These are phyloP conservation scores for Pestalotiopsis sp. DNA, from an alignment of 2,329 filamentous ascomycete species.

Conservation along the genomic window DNA sequence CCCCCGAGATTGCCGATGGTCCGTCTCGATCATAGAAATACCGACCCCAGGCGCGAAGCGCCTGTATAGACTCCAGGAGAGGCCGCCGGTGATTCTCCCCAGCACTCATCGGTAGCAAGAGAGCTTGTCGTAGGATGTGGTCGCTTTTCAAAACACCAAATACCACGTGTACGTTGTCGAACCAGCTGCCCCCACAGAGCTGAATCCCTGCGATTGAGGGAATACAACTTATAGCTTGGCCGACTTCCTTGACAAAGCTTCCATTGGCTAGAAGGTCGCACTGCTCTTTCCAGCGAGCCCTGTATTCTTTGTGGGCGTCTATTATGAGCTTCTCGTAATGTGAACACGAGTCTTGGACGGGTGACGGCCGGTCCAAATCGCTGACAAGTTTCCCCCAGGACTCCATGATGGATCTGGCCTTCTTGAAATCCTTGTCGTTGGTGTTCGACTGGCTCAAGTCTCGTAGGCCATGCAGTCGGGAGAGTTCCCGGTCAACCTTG, in stretches of 20 bases:
- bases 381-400: not conserved
- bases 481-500: not conserved
- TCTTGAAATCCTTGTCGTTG: slow-evolving; percentile 3
- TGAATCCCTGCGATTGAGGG: not conserved
- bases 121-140: not conserved
- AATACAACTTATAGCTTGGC: not conserved
- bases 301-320: not conserved
- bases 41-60: not conserved
- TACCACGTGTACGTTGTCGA: not conserved
- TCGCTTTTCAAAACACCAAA: slow-evolving; percentile 1
- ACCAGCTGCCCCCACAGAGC: not conserved
- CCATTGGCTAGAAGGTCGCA: not conserved
- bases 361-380: not conserved
- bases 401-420: not conserved
- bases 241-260: not conserved
- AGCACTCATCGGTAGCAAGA: not conserved
- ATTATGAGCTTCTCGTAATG: not conserved
- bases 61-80: not conserved
- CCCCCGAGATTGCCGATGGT: not conserved
- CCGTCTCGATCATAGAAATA: not conserved
- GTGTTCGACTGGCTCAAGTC: not conserved
- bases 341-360: not conserved
- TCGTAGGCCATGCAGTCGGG: not conserved
- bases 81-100: not conserved
- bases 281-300: not conserved